These are phyloP conservation scores for Plantago coronopus DNA, from an alignment of 305 asterid species.

Conservation along the genomic window DNA sequence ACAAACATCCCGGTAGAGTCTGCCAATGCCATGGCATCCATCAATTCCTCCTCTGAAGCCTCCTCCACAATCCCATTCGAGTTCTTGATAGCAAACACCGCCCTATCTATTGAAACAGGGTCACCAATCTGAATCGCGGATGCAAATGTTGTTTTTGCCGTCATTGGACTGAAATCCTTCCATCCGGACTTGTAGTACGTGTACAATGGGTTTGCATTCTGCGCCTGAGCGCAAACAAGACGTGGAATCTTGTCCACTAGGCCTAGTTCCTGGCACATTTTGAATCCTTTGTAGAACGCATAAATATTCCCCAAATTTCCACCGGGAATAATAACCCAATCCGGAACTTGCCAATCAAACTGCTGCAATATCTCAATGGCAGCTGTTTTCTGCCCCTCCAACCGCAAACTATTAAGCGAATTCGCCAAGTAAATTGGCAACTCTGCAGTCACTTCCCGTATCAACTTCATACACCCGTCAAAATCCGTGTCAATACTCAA, in stretches of 20 bases:
- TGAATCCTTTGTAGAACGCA: constrained; percentile 45
- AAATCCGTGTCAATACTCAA: constrained; percentile 15
- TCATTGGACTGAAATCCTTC: constrained; percentile 30
- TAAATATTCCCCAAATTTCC: constrained; percentile 48
- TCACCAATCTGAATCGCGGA: constrained; percentile 50
- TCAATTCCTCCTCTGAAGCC: constrained; percentile 50
- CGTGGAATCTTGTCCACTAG: constrained; percentile 35
- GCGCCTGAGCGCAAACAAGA: constrained; percentile 50
- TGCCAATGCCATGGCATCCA: constrained; percentile 46
- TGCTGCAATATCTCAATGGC: constrained; percentile 50
- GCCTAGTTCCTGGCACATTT: constrained; percentile 48
- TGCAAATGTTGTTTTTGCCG: constrained; percentile 38
- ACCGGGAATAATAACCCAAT: constrained; percentile 51
- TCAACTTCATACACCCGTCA: constrained; percentile 47
- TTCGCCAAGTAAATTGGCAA: constrained; percentile 45
- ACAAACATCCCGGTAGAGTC: constrained; percentile 53
- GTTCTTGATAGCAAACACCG: constrained; percentile 36
- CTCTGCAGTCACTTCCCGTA: constrained; percentile 35
- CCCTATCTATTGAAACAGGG: constrained; percentile 45
- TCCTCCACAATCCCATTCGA: constrained; percentile 44
- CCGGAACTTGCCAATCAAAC: constrained; percentile 52
- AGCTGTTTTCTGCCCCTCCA: constrained; percentile 47
- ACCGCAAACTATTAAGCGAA: constrained; percentile 39
- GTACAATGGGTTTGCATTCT: constrained; percentile 40
- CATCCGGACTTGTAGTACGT: constrained; percentile 37